phyloP scores from a whole-genome alignment of 2,329 filamentous ascomycete genomes.

The Fusarium falciforme region DNA sequence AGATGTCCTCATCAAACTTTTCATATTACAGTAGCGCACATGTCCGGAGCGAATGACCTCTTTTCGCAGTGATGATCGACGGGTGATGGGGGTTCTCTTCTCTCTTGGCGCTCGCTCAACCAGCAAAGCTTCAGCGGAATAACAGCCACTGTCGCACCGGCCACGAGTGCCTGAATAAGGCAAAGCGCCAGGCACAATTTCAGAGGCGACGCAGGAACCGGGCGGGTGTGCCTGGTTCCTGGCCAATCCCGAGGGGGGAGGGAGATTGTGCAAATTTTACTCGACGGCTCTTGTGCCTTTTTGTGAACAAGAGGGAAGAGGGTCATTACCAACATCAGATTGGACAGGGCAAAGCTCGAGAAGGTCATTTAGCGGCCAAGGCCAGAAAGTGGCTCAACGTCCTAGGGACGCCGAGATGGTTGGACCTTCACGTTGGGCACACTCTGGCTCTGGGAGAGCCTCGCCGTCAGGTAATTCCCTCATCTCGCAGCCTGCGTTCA shows the following conservation, averaged over 20 bases:
- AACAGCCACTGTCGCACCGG: neutral
- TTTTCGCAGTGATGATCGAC: conserved; percentile 10
- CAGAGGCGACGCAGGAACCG: conserved; percentile 40
- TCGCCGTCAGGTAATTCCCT: conserved; percentile 33
- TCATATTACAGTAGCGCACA: conserved; percentile 28
- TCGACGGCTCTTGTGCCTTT: conserved; percentile 23
- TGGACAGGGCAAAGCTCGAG: conserved; percentile 7
- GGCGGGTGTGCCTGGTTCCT: conserved; percentile 30
- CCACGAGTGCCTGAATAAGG: conserved; percentile 15
- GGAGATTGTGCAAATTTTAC: conserved; percentile 49
- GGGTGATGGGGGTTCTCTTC: conserved; percentile 9
- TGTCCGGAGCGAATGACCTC: conserved; percentile 8
- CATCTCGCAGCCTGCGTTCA: conserved; percentile 32
- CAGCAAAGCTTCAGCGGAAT: neutral
- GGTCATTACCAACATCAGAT: conserved; percentile 20
- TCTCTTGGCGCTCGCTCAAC: conserved; percentile 5
- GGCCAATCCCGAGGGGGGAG: conserved; percentile 22
- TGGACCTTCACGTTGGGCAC: neutral
- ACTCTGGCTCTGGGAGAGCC: conserved; percentile 1
- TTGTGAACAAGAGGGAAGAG: conserved; percentile 12
- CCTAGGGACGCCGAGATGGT: conserved; percentile 4
- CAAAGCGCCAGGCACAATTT: conserved; percentile 39
- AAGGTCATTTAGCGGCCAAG: conserved; percentile 19
- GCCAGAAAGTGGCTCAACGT: neutral
- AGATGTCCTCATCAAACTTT: conserved; percentile 30